Percentiles rank a stretch among this genome's conserved stretches.
Conservation (phyloP, 805 yeast genomes). For the Candida saitoana region DNA sequence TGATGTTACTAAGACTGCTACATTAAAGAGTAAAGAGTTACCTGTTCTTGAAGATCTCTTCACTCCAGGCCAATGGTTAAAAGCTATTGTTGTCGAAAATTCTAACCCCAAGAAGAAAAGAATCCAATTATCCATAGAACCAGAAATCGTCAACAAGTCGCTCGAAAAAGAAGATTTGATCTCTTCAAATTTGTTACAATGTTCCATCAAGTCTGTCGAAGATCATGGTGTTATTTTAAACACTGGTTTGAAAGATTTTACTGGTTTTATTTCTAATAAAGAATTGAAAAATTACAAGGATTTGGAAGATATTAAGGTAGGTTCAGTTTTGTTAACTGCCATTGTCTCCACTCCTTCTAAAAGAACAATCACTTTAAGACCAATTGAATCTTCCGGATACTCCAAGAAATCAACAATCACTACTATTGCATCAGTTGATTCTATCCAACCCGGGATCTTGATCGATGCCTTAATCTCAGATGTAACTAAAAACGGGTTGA, state of each 20-base stretch:
- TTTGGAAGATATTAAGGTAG: slow-evolving; percentile 41
- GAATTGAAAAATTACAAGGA: slow-evolving; percentile 45
- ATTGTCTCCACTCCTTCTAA: slow-evolving; percentile 43
- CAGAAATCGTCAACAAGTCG: slow-evolving; percentile 60
- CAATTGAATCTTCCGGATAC: slow-evolving; percentile 34
- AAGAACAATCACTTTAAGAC: slow-evolving; percentile 58
- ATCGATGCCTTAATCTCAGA: slow-evolving; percentile 71
- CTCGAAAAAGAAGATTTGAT: slow-evolving; percentile 63
- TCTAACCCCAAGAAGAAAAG: slow-evolving; percentile 52
- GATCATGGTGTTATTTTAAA: slow-evolving; percentile 87
- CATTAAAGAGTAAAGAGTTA: slow-evolving; percentile 31
- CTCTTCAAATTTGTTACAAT: slow-evolving; percentile 66
- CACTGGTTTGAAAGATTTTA: slow-evolving; percentile 52
- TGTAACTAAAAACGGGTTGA: slow-evolving; percentile 56
- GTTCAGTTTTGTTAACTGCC: slow-evolving; percentile 66
- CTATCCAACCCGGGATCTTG: slow-evolving; percentile 79
- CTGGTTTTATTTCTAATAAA: slow-evolving; percentile 75
- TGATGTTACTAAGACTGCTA: slow-evolving; percentile 17
- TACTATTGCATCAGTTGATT: slow-evolving; percentile 68
- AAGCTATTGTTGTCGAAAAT: slow-evolving; percentile 69
- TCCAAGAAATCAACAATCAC: slow-evolving; percentile 47
- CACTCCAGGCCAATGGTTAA: slow-evolving; percentile 76
- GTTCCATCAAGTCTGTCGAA: slow-evolving; percentile 72
- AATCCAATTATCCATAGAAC: slow-evolving; percentile 70
- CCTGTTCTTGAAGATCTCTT: slow-evolving; percentile 58